Base-by-base conservation (phyloP, 2,329 filamentous ascomycete species). In the Helminthosporium solani region DNA sequence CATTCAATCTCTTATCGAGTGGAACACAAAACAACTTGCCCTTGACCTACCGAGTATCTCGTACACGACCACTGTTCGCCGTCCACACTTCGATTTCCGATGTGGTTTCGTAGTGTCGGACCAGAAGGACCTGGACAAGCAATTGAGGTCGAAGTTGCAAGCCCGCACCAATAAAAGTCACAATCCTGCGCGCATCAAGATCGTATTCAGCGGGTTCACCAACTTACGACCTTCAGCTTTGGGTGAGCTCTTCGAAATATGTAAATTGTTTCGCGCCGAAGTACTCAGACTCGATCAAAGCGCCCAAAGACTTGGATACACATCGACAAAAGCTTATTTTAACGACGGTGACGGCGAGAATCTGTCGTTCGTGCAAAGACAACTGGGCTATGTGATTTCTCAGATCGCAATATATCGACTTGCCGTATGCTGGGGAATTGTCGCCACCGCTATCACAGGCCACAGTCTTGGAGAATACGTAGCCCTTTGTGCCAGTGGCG, bases 381-480 rank as follows among this genome's bases (percentile, higher is more conserved):
- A n/a, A n/a, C n/a, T n/a, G n/a, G n/a, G n/a, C n/a, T n/a, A n/a
- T n/a, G n/a, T n/a, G n/a, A n/a, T n/a, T n/a, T n/a, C n/a, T 1
- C 61, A 78, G 51, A 74, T 79, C 20, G 61, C 58, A 0, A 42
- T 64, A 7, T 31, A 40, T n/a, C 1, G 36, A 35, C 2, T 38
- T 50, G 3, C 61, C 57, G 60, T 20, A 8, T 2, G 50, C 47
- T 2, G 46, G 25, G n/a, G 56, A 56, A 3, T 33, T 61, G 2
- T 23, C 23, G 5, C 60, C 61, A 1, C 9, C 16, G 16, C 30
- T 33, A 54, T 63, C 2, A 43, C 61, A 2, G 63, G 64, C 8
- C 61, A 65, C 44, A 62, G 63, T 39, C 55, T 75, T 2, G 72
- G 72, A 12, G 70, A 74, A 44, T 74, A 71, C 40, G 68, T 70